phyloP scores from a whole-genome alignment of 208 protist genomes.

The Trypanosoma congolense region DNA sequence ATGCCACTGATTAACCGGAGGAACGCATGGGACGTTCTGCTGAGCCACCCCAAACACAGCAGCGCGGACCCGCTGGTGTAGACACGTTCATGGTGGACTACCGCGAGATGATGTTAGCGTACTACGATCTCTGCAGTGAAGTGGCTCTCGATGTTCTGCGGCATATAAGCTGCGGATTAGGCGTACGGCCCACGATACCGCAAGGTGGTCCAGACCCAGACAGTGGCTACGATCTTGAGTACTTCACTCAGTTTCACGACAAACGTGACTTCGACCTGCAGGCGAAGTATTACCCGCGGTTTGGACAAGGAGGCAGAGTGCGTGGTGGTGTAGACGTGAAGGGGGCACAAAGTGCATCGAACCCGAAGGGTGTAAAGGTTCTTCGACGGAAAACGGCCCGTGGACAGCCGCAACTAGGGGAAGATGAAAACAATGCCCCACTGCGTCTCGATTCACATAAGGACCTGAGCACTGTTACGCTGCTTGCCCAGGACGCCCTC shows the following conservation, averaged over 20 bases:
- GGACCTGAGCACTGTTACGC: slow-evolving; percentile 82
- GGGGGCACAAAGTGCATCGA: slow-evolving; percentile 40
- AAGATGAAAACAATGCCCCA: slow-evolving; percentile 20
- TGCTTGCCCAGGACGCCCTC: slow-evolving; percentile 78
- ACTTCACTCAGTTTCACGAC: slow-evolving; percentile 69
- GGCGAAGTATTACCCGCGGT: slow-evolving; percentile 80
- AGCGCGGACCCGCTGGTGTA: slow-evolving; percentile 13
- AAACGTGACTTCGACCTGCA: slow-evolving; percentile 83
- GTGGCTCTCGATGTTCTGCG: slow-evolving; percentile 80
- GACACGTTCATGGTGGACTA: slow-evolving; percentile 85
- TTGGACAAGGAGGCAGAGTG: slow-evolving; percentile 41
- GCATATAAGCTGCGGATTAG: slow-evolving; percentile 81
- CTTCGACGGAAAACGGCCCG: slow-evolving; percentile 68
- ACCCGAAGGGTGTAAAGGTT: slow-evolving; percentile 69
- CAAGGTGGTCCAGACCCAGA: slow-evolving; percentile 52
- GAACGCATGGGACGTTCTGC: slow-evolving; percentile 78
- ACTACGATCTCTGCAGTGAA: slow-evolving; percentile 76
- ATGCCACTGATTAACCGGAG: slow-evolving; percentile 57
- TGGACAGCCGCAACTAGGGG: slow-evolving; percentile 32
- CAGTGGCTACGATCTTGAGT: slow-evolving; percentile 72
- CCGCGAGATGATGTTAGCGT: slow-evolving; percentile 79
- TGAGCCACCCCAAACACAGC: slow-evolving; percentile 50
- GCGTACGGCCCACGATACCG: slow-evolving; percentile 67
- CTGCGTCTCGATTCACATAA: slow-evolving; percentile 80
- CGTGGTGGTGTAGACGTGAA: slow-evolving; percentile 49